These are phyloP conservation scores for Yamadazyma mexicana DNA, from an alignment of 1,139 yeast species.

Conservation along the genomic window DNA sequence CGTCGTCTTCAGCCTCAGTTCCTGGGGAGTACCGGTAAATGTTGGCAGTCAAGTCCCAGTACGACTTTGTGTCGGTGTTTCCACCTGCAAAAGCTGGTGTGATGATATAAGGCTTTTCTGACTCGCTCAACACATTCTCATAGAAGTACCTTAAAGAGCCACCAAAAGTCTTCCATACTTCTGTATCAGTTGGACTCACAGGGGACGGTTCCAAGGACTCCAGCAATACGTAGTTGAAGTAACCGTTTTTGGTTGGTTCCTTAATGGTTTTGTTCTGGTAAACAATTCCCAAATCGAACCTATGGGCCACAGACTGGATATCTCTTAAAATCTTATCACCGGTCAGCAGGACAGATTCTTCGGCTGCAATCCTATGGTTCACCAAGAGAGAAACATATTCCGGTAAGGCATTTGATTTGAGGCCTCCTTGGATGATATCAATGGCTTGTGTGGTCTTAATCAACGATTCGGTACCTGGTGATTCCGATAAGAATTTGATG, in stretches of 20 bases:
- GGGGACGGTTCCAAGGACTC: slow-evolving; percentile 60
- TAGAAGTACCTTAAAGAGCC: slow-evolving; percentile 59
- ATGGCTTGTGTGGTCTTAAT: slow-evolving; percentile 67
- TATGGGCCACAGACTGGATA: slow-evolving; percentile 41
- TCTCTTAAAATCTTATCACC: slow-evolving; percentile 36
- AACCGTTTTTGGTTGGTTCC: slow-evolving; percentile 39
- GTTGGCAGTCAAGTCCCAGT: slow-evolving; percentile 41
- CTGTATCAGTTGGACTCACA: slow-evolving; percentile 46
- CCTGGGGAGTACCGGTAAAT: slow-evolving; percentile 41
- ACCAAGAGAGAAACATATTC: slow-evolving; percentile 58
- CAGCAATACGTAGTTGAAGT: slow-evolving; percentile 40
- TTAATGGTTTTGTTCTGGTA: slow-evolving; percentile 31
- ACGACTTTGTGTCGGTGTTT: slow-evolving; percentile 42
- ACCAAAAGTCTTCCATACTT: slow-evolving; percentile 53
- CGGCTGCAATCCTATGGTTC: slow-evolving; percentile 61
- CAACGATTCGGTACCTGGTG: slow-evolving; percentile 34
- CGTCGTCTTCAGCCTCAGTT: slow-evolving; percentile 4
- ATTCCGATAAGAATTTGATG: slow-evolving; percentile 29
- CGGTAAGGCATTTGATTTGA: slow-evolving; percentile 72
- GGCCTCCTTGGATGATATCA: slow-evolving; percentile 71
- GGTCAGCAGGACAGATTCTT: slow-evolving; percentile 43
- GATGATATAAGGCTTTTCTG: slow-evolving; percentile 26
- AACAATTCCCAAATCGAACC: slow-evolving; percentile 47
- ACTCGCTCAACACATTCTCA: slow-evolving; percentile 44
- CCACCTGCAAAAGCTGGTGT: slow-evolving; percentile 39